Percentiles rank a stretch among this genome's conserved stretches.
Evolutionary conservation across 2,329 filamentous ascomycete species (phyloP).

Genomic region (Coniochaeta sp.): DNA sequence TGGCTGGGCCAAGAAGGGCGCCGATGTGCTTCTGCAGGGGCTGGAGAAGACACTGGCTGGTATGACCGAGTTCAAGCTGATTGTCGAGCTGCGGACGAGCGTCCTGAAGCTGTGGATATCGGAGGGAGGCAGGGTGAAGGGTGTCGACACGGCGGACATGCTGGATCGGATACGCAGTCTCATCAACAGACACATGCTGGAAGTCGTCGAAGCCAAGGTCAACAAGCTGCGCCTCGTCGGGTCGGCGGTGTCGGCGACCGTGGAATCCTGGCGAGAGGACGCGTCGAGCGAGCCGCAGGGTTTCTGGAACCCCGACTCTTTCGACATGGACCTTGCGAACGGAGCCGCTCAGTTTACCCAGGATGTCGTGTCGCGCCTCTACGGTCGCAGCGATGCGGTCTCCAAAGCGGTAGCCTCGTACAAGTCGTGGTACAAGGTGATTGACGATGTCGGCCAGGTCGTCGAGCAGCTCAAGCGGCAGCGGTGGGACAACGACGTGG

Average conservation of each 20-base stretch:
- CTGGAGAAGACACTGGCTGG: constrained; percentile 51
- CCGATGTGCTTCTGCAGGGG: constrained; percentile 52
- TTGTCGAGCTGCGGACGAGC: constrained; percentile 62
- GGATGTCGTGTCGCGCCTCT: constrained; percentile 59
- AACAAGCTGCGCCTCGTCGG: constrained; percentile 58
- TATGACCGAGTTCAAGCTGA: constrained; percentile 58
- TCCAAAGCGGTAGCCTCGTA: constrained; percentile 57
- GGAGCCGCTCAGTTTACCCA: constrained; percentile 64
- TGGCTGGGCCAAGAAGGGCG: constrained; percentile 56
- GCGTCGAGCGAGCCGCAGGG: constrained; percentile 18
- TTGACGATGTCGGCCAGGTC: constrained; percentile 58
- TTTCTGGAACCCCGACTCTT: constrained; percentile 61
- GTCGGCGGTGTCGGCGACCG: constrained; percentile 52
- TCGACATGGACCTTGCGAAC: constrained; percentile 57
- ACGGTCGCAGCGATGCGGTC: constrained; percentile 65
- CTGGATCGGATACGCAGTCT: constrained; percentile 60
- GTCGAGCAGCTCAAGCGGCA: constrained; percentile 60
- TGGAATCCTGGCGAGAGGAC: constrained; percentile 50
- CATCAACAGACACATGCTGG: constrained; percentile 61
- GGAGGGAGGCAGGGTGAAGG: constrained; percentile 55
- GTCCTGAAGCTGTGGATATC: constrained; percentile 71
- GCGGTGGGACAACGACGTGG: constrained; percentile 69
- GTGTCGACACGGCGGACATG: constrained; percentile 61
- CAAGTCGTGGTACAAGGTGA: constrained; percentile 63
- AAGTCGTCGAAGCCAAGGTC: constrained; percentile 56